Evolutionary conservation across 768 basidiomycete genomes (phyloP).

Genomic region (Rubroboletus pulcherrimus): DNA sequence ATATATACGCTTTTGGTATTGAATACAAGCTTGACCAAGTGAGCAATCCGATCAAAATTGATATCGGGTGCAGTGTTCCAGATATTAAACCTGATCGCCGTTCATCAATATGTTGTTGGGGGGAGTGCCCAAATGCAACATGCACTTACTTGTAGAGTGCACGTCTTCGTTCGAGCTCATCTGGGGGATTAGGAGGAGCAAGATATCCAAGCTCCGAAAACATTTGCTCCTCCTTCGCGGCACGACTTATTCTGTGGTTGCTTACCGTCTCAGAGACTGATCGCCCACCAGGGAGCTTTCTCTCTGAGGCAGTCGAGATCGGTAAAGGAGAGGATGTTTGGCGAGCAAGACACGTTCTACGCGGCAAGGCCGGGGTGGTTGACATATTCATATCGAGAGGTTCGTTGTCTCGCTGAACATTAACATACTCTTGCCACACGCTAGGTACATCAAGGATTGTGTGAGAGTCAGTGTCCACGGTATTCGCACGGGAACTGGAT

Average conservation of each 20-base stretch:
- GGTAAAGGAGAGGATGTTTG: conserved; percentile 67
- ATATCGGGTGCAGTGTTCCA: conserved; percentile 81
- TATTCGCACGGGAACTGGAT: conserved; percentile 23
- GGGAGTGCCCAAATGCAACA: not conserved
- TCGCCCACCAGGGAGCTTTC: conserved; percentile 31
- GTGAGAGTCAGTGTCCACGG: conserved; percentile 15
- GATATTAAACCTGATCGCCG: conserved; percentile 73
- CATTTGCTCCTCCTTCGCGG: conserved; percentile 65
- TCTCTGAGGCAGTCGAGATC: conserved; percentile 33
- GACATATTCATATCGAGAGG: conserved; percentile 30
- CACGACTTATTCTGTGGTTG: conserved; percentile 41
- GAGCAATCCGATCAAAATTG: conserved; percentile 92
- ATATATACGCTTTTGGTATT: conserved; percentile 83
- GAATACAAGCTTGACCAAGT: conserved; percentile 91
- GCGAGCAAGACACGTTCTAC: conserved; percentile 52
- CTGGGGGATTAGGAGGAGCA: conserved; percentile 76
- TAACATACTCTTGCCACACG: conserved; percentile 28
- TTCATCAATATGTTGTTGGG: not conserved
- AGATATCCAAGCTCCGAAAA: conserved; percentile 65
- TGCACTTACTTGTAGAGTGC: conserved; percentile 75
- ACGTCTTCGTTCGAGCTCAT: conserved; percentile 76
- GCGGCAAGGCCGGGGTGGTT: conserved; percentile 46
- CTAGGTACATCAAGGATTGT: conserved; percentile 15
- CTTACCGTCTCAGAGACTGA: conserved; percentile 32
- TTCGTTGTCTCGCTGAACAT: conserved; percentile 26